These are phyloP conservation scores for Garcileccinum viscosum DNA, from an alignment of 1,284 basidiomycete species.

Conservation along the genomic window DNA sequence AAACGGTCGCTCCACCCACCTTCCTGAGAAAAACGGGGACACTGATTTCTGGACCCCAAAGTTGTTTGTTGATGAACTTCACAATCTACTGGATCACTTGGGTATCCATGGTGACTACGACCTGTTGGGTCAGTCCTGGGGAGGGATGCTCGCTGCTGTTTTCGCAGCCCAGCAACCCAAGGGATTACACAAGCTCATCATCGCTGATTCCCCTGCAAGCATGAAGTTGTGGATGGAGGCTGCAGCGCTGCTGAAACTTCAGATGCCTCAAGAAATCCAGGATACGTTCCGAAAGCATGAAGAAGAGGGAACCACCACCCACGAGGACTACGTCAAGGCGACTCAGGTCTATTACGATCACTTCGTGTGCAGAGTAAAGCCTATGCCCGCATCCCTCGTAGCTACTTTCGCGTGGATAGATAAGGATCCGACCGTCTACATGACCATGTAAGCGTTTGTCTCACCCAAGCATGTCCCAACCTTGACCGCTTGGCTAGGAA, in stretches of 20 bases:
- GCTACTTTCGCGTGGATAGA: slow-evolving; percentile 37
- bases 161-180: slow-evolving; percentile 46
- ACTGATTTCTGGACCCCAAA: slow-evolving; percentile 49
- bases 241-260: slow-evolving; percentile 38
- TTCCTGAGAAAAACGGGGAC: slow-evolving; percentile 45
- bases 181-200: slow-evolving; percentile 49
- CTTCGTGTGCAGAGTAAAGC: slow-evolving; percentile 53
- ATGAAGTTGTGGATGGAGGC: slow-evolving; percentile 47
- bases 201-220: slow-evolving; percentile 47
- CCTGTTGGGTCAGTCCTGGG: slow-evolving; percentile 58
- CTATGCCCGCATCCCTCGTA: slow-evolving; percentile 46
- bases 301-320: slow-evolving; percentile 49
- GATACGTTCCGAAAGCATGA: slow-evolving; percentile 55
- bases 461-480: slow-evolving; percentile 1
- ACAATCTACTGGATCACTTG: slow-evolving; percentile 48
- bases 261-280: slow-evolving; percentile 50
- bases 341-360: slow-evolving; percentile 49
- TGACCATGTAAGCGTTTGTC: slow-evolving; percentile 46
- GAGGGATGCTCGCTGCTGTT: slow-evolving; percentile 51
- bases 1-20: slow-evolving; percentile 52
- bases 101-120: slow-evolving; percentile 45
- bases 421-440: slow-evolving; percentile 56
- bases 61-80: slow-evolving; percentile 54
- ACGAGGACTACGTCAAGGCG: slow-evolving; percentile 52
- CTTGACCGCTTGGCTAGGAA: slow-evolving; percentile 42